phyloP scores from a whole-genome alignment of 2,329 filamentous ascomycete genomes.

The Pseudogymnoascus sp. region DNA sequence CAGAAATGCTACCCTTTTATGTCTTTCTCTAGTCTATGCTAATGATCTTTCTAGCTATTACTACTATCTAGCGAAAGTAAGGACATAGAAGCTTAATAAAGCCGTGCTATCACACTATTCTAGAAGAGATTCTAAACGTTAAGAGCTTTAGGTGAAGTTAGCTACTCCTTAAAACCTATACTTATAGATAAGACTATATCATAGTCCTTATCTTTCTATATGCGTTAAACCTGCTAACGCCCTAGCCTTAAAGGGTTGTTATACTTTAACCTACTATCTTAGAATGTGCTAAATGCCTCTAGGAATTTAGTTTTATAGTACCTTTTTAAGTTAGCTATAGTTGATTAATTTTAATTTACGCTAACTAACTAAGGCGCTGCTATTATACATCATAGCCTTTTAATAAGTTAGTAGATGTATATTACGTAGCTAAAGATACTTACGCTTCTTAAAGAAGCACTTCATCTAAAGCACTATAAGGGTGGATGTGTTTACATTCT shows the following conservation, averaged over 20 bases:
- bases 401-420: slow-evolving; percentile 10
- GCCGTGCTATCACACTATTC: slow-evolving; percentile 12
- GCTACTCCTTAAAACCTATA: slow-evolving; percentile 16
- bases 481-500: slow-evolving; percentile 19
- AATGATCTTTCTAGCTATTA: slow-evolving; percentile 18
- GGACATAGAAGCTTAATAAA: slow-evolving; percentile 20
- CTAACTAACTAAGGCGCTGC: slow-evolving; percentile 17
- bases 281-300: slow-evolving; percentile 15
- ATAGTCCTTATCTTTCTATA: slow-evolving; percentile 14
- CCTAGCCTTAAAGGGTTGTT: slow-evolving; percentile 17
- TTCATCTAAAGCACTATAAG: slow-evolving; percentile 12
- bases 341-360: not conserved
- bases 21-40: slow-evolving; percentile 15
- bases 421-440: slow-evolving; percentile 8
- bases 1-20: slow-evolving; percentile 16
- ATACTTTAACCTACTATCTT: slow-evolving; percentile 19
- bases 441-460: slow-evolving; percentile 20
- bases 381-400: slow-evolving; percentile 16
- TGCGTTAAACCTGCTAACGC: slow-evolving; percentile 12
- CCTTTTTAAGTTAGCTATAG: slow-evolving; percentile 12
- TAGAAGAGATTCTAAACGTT: slow-evolving; percentile 16
- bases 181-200: slow-evolving; percentile 17
- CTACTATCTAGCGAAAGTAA: slow-evolving; percentile 18
- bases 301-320: slow-evolving; percentile 18
- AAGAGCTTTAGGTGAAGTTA: slow-evolving; percentile 12